phyloP scores from a whole-genome alignment of 2,329 filamentous ascomycete genomes.

The Paradendryphiella salina region DNA sequence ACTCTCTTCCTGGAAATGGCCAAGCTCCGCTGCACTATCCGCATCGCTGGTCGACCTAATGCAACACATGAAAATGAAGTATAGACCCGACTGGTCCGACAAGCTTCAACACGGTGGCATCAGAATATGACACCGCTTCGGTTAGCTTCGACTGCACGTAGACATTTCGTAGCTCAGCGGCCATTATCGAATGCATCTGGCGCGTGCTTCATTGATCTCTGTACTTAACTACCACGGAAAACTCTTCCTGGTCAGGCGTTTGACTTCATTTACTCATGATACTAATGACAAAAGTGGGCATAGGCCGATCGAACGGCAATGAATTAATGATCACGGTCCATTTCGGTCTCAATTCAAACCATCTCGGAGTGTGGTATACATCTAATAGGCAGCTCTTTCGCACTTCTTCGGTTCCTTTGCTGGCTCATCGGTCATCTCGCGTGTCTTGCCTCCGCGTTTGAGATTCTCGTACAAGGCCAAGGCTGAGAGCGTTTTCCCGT shows the following conservation, averaged over 20 bases:
- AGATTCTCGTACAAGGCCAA: slow-evolving; percentile 60
- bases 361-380: background rate
- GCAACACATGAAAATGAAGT: slow-evolving; percentile 40
- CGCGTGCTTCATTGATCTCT: no score
- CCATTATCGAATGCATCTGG: background rate
- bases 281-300: no score
- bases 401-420: slow-evolving; percentile 15
- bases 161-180: background rate
- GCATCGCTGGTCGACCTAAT: slow-evolving; percentile 39
- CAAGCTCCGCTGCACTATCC: slow-evolving; percentile 35
- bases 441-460: slow-evolving; percentile 52
- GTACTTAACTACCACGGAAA: no score
- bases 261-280: no score
- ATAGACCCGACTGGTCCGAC: slow-evolving; percentile 33
- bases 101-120: slow-evolving; percentile 33
- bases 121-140: slow-evolving; percentile 29
- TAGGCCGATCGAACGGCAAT: no score
- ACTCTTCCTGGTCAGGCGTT: no score
- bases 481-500: slow-evolving; percentile 61
- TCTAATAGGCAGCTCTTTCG: background rate
- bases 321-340: no score
- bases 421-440: slow-evolving; percentile 20
- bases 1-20: slow-evolving; percentile 42
- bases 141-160: slow-evolving; percentile 2
- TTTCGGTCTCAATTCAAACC: background rate